Evolutionary conservation across 495 filamentous ascomycete species (phyloP).

Genomic region (Penicillium pulvis): DNA sequence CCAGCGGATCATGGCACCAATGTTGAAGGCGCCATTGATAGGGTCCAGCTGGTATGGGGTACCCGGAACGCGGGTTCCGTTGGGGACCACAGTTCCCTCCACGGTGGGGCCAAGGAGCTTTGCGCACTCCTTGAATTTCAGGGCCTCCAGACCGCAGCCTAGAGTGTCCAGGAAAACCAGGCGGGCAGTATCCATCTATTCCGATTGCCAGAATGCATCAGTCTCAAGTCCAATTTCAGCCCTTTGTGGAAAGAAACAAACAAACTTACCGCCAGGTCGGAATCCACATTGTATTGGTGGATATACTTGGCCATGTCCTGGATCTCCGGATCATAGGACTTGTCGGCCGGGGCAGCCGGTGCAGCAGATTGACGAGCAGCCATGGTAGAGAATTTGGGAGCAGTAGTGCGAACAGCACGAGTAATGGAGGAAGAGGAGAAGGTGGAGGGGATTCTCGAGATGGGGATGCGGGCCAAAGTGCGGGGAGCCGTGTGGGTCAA

Average conservation of each 20-base stretch:
- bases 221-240: not conserved
- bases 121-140: slow-evolving; percentile 93
- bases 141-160: slow-evolving; percentile 91
- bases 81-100: slow-evolving; percentile 86
- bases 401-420: slow-evolving; percentile 20
- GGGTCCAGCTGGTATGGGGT: slow-evolving; percentile 95
- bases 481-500: slow-evolving; percentile 53
- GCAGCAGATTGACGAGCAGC: slow-evolving; percentile 44
- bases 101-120: slow-evolving; percentile 96
- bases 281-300: slow-evolving; percentile 86
- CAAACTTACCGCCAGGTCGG: slow-evolving; percentile 81
- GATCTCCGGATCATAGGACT: slow-evolving; percentile 86
- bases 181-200: slow-evolving; percentile 86
- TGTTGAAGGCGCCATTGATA: slow-evolving; percentile 96
- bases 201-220: not conserved
- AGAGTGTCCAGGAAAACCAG: slow-evolving; percentile 93
- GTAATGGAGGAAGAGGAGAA: slow-evolving; percentile 23
- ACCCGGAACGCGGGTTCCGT: slow-evolving; percentile 88
- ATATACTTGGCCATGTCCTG: slow-evolving; percentile 93
- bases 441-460: slow-evolving; percentile 37
- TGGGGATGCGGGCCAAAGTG: slow-evolving; percentile 49
- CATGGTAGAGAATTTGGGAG: slow-evolving; percentile 50
- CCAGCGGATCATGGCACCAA: slow-evolving; percentile 97
- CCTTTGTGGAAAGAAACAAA: slow-evolving; percentile 1
- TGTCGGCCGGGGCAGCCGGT: slow-evolving; percentile 36